Percentiles rank a stretch among this genome's conserved stretches.
These are phyloP conservation scores for Daldinia loculata DNA, from an alignment of 495 filamentous ascomycete species.

Conservation along the genomic window DNA sequence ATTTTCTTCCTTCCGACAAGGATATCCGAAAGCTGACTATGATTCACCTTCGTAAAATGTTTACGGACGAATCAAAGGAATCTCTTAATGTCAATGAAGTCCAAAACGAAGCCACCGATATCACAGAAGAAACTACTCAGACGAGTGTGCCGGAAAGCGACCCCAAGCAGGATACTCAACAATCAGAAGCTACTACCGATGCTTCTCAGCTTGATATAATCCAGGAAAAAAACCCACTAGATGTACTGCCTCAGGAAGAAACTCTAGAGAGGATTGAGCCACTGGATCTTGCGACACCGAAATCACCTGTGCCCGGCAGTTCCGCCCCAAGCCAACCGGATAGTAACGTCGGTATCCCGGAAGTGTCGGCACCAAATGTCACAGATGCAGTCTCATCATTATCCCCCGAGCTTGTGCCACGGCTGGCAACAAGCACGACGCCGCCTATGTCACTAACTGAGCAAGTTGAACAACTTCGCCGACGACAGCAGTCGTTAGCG, in stretches of 20 bases:
- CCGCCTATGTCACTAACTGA: slow-evolving; percentile 53
- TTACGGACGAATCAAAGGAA: slow-evolving; percentile 82
- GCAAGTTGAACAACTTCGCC: slow-evolving; percentile 59
- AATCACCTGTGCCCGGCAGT: slow-evolving; percentile 35
- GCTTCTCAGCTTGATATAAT: slow-evolving; percentile 26
- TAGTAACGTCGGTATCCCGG: slow-evolving; percentile 7
- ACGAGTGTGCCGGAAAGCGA: slow-evolving; percentile 43
- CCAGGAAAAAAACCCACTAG: slow-evolving; percentile 30
- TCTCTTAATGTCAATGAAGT: slow-evolving; percentile 71
- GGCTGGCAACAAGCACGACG: slow-evolving; percentile 9
- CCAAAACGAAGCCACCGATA: slow-evolving; percentile 49
- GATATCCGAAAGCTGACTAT: slow-evolving; percentile 93
- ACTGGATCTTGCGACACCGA: slow-evolving; percentile 74
- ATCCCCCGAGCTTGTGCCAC: slow-evolving; percentile 20
- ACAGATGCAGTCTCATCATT: slow-evolving; percentile 3
- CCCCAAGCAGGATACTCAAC: slow-evolving; percentile 42
- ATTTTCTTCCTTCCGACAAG: slow-evolving; percentile 96
- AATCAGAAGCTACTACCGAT: slow-evolving; percentile 24
- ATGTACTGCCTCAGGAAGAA: slow-evolving; percentile 34
- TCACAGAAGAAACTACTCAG: slow-evolving; percentile 53
- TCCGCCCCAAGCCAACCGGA: slow-evolving; percentile 27
- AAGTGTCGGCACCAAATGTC: slow-evolving; percentile 12
- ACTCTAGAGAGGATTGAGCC: slow-evolving; percentile 68
- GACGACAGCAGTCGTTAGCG: slow-evolving; percentile 50
- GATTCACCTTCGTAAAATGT: slow-evolving; percentile 93